phyloP scores from a whole-genome alignment of 2,329 filamentous ascomycete genomes.

The Camillea tinctor region DNA sequence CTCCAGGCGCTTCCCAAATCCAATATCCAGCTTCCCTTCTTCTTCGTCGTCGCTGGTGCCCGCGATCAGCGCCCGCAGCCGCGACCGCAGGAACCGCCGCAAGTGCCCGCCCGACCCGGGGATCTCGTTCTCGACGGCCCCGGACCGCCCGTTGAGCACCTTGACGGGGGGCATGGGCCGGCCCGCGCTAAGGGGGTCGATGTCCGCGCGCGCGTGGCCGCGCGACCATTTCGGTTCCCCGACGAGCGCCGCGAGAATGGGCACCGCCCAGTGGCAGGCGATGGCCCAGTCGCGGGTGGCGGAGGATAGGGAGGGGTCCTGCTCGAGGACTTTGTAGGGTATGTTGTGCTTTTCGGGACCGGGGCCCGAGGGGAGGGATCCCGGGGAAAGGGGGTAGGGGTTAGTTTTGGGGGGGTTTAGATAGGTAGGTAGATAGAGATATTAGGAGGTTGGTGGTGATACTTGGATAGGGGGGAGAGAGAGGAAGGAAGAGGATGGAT shows the following conservation, averaged over 20 bases:
- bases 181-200: constrained; percentile 18
- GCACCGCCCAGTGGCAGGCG: constrained; percentile 23
- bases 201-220: constrained; percentile 9
- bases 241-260: constrained; percentile 19
- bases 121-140: constrained; percentile 14
- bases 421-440: no score
- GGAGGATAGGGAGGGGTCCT: constrained; percentile 10
- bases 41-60: not conserved
- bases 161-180: constrained; percentile 6
- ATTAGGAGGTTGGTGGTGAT: no score
- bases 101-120: constrained; percentile 13
- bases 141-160: constrained; percentile 23
- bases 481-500: not conserved
- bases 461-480: no score
- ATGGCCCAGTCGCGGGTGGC: constrained; percentile 27
- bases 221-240: constrained; percentile 24
- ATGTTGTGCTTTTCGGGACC: constrained; percentile 21
- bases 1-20: constrained; percentile 38
- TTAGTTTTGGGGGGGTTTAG: no score
- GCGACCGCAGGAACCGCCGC: constrained; percentile 30
- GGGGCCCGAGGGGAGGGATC: not conserved
- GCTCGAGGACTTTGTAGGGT: constrained; percentile 25
- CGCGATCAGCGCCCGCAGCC: constrained; percentile 35
- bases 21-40: constrained; percentile 29
- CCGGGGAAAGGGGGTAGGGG: not conserved